These are phyloP conservation scores for Nannochloropsis salina DNA, from an alignment of 108 stramenopile genomes.

Conservation along the genomic window DNA sequence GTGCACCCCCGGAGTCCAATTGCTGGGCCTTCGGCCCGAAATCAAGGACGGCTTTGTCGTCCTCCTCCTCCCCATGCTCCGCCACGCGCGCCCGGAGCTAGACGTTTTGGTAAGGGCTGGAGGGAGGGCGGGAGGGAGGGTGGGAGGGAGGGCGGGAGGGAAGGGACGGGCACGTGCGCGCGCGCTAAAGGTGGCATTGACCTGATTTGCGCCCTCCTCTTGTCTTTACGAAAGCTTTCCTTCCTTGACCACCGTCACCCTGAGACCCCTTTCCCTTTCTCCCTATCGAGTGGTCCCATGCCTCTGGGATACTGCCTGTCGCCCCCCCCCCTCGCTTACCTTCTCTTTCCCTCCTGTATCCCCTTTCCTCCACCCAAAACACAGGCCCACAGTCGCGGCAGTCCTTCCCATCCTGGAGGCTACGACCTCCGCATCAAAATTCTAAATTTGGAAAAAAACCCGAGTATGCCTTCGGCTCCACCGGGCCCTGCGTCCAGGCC, in stretches of 20 bases:
- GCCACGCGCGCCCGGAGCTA: neutral
- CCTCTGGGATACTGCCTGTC: too few species aligned
- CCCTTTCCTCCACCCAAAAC: too few species aligned
- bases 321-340: neutral
- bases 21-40: constrained; percentile 16
- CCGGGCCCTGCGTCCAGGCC: too few species aligned
- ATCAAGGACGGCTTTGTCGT: neutral
- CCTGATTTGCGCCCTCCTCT: too few species aligned
- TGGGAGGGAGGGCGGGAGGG: neutral
- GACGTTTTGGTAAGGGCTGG: neutral
- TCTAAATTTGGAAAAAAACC: neutral
- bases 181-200: too few species aligned
- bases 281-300: too few species aligned
- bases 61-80: neutral
- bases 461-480: neutral
- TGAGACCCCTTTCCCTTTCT: neutral
- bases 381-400: neutral
- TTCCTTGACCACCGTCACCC: neutral
- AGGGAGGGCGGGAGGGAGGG: neutral
- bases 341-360: neutral
- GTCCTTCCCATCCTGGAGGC: constrained; percentile 8
- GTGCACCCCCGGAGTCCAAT: neutral
- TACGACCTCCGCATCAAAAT: constrained; percentile 8
- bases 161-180: too few species aligned
- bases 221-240: too few species aligned